Evolutionary conservation across 2,329 filamentous ascomycete species (phyloP), one percentile per base, ranked within the genome.

Genomic region (Dichotomopilus funicola): DNA sequence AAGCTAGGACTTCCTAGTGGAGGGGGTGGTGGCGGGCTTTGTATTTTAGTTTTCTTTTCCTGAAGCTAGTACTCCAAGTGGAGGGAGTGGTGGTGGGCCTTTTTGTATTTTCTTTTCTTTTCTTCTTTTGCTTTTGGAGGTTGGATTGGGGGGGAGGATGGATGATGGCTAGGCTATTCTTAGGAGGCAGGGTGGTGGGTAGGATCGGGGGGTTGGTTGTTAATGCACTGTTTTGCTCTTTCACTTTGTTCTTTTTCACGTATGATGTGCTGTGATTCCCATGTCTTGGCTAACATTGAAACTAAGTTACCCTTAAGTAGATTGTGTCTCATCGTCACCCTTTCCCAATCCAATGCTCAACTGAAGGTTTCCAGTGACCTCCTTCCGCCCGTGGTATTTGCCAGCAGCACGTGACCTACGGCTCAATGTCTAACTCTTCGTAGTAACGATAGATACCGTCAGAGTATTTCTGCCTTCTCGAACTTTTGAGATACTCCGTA

Each of bases 391-490:
- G 19, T 27, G 19, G 19, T 27, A 27, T 27, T 27, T 27, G 19
- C 19, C 19, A 3, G 19, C 19, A 27, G 19, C 19, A 27, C 19
- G 19, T 27, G 19, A 38, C 82, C 62, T 50, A 66, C 2, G 56
- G 64, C 43, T 78, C 70, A 44, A 73, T 61, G 62, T 91, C 88
- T 50, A 92, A 69, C 72, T 91, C 88, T 2, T 82, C 78, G 65
- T 92, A 91, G 64, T 88, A 74, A 38, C 88, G 77, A 67, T 83
- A 92, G 44, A 92, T 78, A 1, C 88, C 87, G 59, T 77, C 70
- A 0, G 74, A 72, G 66, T 89, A 92, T 51, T 76, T 69, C 65
- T 78, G 66, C 42, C 87, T 75, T 59, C 84, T 78, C 3, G 82
- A 76, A 68, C 87, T 91, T 19, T 70, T 76, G 51, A 92, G 69